Evolutionary conservation across 2,329 filamentous ascomycete genomes (phyloP).

Genomic region (Fusarium fracticaudum): DNA sequence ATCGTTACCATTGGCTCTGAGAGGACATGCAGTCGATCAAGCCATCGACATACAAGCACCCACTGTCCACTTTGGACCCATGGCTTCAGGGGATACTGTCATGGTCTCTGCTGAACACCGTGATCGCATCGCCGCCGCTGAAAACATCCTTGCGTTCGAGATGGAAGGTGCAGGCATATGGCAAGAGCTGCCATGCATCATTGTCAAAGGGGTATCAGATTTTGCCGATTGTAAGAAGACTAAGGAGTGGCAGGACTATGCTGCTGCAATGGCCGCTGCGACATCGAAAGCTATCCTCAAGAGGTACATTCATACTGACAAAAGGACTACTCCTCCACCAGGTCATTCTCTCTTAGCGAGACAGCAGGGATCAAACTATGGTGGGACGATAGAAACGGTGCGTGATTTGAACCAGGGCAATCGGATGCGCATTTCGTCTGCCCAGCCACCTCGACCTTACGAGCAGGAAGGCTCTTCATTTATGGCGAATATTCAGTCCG

Average conservation of each 20-base stretch:
- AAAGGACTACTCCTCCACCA: rapidly evolving
- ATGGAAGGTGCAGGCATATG: constrained; percentile 49
- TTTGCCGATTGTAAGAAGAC: neutral
- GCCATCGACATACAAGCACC: rapidly evolving
- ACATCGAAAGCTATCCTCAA: neutral
- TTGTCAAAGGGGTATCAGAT: constrained; percentile 43
- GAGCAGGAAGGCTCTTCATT: neutral
- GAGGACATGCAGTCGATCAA: rapidly evolving
- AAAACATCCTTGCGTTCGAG: constrained; percentile 40
- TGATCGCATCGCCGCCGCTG: constrained; percentile 42
- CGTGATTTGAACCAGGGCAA: neutral
- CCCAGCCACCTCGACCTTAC: neutral
- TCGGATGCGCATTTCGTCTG: neutral
- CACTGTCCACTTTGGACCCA: neutral
- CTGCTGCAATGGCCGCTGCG: neutral
- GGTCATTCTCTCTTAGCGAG: rapidly evolving
- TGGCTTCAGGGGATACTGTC: constrained; percentile 51
- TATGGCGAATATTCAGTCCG: neutral
- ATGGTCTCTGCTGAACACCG: constrained; percentile 49
- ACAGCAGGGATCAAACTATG: neutral
- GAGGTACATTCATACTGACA: neutral
- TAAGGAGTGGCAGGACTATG: constrained; percentile 3
- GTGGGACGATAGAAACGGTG: neutral
- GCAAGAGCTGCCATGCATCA: constrained; percentile 48
- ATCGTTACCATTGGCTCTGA: rapidly evolving